A percentile compares a stretch with the other conserved stretches of the same genome.
Evolutionary conservation across 1,139 yeast genomes (phyloP).

Genomic region (Hansenula anomala): DNA sequence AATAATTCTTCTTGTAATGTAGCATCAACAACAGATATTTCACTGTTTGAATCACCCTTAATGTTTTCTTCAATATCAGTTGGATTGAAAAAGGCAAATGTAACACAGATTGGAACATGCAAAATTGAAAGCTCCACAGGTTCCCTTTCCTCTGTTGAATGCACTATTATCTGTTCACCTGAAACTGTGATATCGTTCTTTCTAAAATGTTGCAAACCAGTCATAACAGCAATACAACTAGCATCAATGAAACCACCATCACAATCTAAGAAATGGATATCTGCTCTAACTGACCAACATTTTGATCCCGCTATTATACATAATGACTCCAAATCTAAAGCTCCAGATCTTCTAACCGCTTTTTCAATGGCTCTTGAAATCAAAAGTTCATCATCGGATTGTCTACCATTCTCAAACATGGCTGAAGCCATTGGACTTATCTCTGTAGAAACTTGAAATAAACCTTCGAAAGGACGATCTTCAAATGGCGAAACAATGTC

Average conservation of each 20-base stretch:
- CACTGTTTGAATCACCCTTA: constrained; percentile 57
- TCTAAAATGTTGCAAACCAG: constrained; percentile 76
- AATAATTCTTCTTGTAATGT: constrained; percentile 71
- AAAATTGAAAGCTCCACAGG: constrained; percentile 83
- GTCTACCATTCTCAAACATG: constrained; percentile 64
- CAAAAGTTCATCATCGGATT: constrained; percentile 72
- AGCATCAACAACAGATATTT: constrained; percentile 72
- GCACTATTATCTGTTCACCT: constrained; percentile 67
- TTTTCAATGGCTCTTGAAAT: constrained; percentile 83
- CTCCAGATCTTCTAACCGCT: constrained; percentile 84
- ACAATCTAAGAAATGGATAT: constrained; percentile 78
- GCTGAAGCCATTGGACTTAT: constrained; percentile 88
- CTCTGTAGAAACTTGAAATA: constrained; percentile 80
- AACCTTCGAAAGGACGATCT: constrained; percentile 92
- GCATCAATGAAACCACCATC: constrained; percentile 94
- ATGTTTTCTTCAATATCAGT: constrained; percentile 58
- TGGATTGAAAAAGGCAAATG: constrained; percentile 80
- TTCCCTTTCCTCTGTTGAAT: constrained; percentile 70
- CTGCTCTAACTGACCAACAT: constrained; percentile 89
- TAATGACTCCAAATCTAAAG: constrained; percentile 82
- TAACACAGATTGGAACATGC: constrained; percentile 89
- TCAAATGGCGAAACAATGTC: constrained; percentile 80
- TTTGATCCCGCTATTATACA: constrained; percentile 89
- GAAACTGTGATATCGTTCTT: constrained; percentile 79
- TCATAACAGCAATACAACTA: constrained; percentile 85